These are phyloP conservation scores for Biancaea sappan DNA, from an alignment of 306 rosid genomes.

Conservation along the genomic window DNA sequence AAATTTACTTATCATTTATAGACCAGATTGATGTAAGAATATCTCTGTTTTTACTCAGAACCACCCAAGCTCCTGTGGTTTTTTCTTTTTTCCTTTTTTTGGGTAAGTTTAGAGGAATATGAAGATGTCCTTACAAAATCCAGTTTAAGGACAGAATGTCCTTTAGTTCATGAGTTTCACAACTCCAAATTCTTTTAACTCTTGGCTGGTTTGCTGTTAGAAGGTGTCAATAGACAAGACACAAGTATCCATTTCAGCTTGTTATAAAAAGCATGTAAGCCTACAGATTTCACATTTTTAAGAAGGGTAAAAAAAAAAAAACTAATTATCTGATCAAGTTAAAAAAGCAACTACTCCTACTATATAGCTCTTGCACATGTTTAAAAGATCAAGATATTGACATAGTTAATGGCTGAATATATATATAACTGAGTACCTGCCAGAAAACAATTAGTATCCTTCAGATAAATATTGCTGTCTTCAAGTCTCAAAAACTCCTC, in stretches of 20 bases:
- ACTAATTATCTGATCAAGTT: not conserved
- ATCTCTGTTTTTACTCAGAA: not conserved
- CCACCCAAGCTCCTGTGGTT: not conserved
- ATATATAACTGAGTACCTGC: conserved; percentile 38
- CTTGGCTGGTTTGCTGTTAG: not conserved
- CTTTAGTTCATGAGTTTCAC: conserved; percentile 23
- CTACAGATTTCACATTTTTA: conserved; percentile 11
- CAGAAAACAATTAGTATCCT: conserved; percentile 1
- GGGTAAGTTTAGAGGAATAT: not conserved
- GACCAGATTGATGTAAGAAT: not conserved
- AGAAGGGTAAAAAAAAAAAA: not conserved
- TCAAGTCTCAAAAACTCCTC: conserved; percentile 27
- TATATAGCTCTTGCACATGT: not conserved
- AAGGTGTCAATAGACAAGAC: not conserved
- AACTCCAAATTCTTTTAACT: conserved; percentile 6
- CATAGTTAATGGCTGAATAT: not conserved
- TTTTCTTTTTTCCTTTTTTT: not conserved
- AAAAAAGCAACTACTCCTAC: not conserved
- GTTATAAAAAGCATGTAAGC: conserved; percentile 1
- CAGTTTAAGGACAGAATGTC: conserved; percentile 21
- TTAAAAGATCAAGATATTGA: not conserved
- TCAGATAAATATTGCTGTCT: conserved; percentile 29
- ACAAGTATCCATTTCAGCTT: not conserved
- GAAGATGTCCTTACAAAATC: not conserved
- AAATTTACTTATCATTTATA: not conserved